These are phyloP conservation scores for Linnemannia schmuckeri DNA, from an alignment of 192 early-diverging fungal genomes.

Conservation along the genomic window DNA sequence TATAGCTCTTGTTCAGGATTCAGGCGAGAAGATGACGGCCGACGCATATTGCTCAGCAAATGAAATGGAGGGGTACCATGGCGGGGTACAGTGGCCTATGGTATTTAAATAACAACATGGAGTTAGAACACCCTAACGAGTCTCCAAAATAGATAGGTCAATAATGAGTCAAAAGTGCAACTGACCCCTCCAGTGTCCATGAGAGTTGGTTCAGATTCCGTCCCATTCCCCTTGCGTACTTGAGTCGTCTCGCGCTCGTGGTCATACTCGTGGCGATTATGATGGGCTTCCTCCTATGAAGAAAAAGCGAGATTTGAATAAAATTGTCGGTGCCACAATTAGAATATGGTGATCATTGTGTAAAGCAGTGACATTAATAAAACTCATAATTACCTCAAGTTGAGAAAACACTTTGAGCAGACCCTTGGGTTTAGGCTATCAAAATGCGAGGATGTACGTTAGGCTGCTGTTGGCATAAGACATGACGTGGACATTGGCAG, in stretches of 20 bases:
- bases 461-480: neutral
- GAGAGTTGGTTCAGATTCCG: neutral
- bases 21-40: conserved; percentile 38
- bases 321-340: neutral
- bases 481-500: neutral
- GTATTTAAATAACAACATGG: neutral
- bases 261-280: conserved; percentile 51
- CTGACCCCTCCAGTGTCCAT: conserved; percentile 47
- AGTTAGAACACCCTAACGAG: neutral
- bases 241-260: conserved; percentile 54
- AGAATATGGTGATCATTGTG: too few relatives aligned
- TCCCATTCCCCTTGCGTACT: conserved; percentile 35
- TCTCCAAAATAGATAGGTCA: neutral
- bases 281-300: conserved; percentile 44
- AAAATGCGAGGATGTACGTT: neutral
- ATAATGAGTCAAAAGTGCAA: neutral
- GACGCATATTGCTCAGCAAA: neutral
- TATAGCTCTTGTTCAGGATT: conserved; percentile 43
- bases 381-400: conserved; percentile 23
- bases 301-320: neutral
- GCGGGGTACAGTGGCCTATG: conserved; percentile 10
- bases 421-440: conserved; percentile 50
- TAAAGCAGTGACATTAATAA: neutral
- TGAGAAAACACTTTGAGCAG: conserved; percentile 51
- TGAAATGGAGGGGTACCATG: neutral